Conservation (phyloP, 495 filamentous ascomycete genomes). For the Collariella sp. region DNA sequence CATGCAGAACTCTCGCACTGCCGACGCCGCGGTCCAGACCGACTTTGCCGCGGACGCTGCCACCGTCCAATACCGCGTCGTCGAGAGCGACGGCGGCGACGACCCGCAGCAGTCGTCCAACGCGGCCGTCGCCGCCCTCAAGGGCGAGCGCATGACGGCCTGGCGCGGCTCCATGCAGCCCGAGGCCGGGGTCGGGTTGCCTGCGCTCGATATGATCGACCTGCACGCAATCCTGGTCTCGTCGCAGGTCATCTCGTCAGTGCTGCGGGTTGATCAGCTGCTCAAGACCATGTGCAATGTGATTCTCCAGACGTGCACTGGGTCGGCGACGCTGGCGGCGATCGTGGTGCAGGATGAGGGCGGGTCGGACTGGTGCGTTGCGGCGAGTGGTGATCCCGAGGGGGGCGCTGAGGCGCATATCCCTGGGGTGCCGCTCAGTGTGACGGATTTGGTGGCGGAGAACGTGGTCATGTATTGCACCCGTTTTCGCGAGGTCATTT, state of each 20-base stretch:
- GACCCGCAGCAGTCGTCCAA: slow-evolving; percentile 45
- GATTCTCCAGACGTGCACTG: slow-evolving; percentile 76
- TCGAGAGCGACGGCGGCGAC: slow-evolving; percentile 49
- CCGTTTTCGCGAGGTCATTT: slow-evolving; percentile 74
- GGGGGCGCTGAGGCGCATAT: slow-evolving; percentile 53
- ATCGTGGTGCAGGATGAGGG: slow-evolving; percentile 47
- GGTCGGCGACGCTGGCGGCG: slow-evolving; percentile 64
- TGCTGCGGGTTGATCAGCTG: slow-evolving; percentile 74
- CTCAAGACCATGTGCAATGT: slow-evolving; percentile 86
- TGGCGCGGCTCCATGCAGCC: slow-evolving; percentile 48
- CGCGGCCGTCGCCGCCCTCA: slow-evolving; percentile 40
- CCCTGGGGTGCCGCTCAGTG: slow-evolving; percentile 58
- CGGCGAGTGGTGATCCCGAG: slow-evolving; percentile 64
- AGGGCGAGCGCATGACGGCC: slow-evolving; percentile 55
- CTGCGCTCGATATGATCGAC: slow-evolving; percentile 72
- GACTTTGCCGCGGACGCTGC: slow-evolving; percentile 53
- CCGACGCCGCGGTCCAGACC: slow-evolving; percentile 71
- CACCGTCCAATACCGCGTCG: slow-evolving; percentile 43
- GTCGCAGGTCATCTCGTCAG: slow-evolving; percentile 84
- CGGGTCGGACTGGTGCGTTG: slow-evolving; percentile 47
- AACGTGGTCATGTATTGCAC: slow-evolving; percentile 76
- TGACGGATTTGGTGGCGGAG: slow-evolving; percentile 54
- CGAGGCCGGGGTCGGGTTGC: slow-evolving; percentile 43
- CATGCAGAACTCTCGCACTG: slow-evolving; percentile 47
- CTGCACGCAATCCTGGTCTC: slow-evolving; percentile 78